phyloP scores from a whole-genome alignment of 192 early-diverging fungal genomes.

The Rhizophagus sp. region DNA sequence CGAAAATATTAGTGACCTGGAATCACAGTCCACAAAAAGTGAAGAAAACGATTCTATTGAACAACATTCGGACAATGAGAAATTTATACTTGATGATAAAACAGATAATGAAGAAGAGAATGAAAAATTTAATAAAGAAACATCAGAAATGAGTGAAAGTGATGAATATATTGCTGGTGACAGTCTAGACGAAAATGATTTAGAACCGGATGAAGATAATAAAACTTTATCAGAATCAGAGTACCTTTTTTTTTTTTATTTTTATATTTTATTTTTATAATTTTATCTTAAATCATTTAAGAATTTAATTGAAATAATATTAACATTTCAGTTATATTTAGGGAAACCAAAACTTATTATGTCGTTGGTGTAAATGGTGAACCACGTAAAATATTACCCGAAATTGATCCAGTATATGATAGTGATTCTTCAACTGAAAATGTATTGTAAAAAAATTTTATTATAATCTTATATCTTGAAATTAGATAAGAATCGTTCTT shows the following conservation, averaged over 20 bases:
- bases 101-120: background rate
- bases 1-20: background rate
- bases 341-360: constrained; percentile 32
- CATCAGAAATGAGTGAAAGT: constrained; percentile 27
- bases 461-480: background rate
- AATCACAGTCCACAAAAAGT: too few relatives aligned
- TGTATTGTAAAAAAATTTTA: constrained; percentile 40
- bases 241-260: constrained; percentile 34
- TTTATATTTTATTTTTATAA: constrained; percentile 35
- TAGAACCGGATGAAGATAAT: constrained; percentile 49
- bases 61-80: constrained; percentile 40
- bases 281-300: constrained; percentile 35
- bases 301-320: constrained; percentile 48
- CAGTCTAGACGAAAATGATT: constrained; percentile 49
- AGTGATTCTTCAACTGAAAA: constrained; percentile 93
- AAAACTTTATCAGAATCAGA: constrained; percentile 32
- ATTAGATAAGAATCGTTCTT: too few relatives aligned
- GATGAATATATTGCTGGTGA: constrained; percentile 47
- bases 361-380: constrained; percentile 43
- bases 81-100: background rate
- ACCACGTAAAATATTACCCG: constrained; percentile 65
- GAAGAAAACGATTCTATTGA: constrained; percentile 46
- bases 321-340: constrained; percentile 15
- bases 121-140: background rate
- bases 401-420: constrained; percentile 93